Conservation (phyloP, 768 basidiomycete species). For the Mycena latifolia region DNA sequence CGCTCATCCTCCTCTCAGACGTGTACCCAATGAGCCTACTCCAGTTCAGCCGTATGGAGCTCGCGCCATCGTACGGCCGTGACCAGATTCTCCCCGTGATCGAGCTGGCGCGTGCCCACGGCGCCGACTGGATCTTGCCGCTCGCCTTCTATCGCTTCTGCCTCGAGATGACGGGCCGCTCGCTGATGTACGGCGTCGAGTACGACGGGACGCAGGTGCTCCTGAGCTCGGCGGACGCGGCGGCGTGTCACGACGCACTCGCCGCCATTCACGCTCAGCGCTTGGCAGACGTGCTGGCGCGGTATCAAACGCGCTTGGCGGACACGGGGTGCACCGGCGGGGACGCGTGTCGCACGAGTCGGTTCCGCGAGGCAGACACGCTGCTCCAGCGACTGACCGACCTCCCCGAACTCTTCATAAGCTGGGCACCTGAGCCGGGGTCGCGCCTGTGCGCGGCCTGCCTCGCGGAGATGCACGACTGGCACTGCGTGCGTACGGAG, state of each 20-base stretch:
- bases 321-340: conserved; percentile 17
- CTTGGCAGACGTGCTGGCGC: neutral
- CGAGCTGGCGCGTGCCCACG: conserved; percentile 1
- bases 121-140: conserved; percentile 18
- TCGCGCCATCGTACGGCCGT: conserved; percentile 3
- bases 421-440: conserved; percentile 1
- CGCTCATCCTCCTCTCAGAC: conserved; percentile 6
- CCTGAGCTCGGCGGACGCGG: neutral
- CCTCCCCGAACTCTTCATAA: neutral
- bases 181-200: neutral
- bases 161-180: conserved; percentile 2
- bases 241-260: neutral
- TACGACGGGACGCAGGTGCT: conserved; percentile 1
- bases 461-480: neutral
- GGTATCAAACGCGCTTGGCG: neutral
- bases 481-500: neutral
- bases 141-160: conserved; percentile 16
- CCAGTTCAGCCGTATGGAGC: neutral
- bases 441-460: conserved; percentile 4
- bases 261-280: neutral
- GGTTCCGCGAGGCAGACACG: neutral
- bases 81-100: conserved; percentile 14
- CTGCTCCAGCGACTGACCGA: neutral
- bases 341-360: neutral
- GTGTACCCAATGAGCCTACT: conserved; percentile 2